Evolutionary conservation across 495 filamentous ascomycete genomes (phyloP).

Genomic region (Poronia punctata): DNA sequence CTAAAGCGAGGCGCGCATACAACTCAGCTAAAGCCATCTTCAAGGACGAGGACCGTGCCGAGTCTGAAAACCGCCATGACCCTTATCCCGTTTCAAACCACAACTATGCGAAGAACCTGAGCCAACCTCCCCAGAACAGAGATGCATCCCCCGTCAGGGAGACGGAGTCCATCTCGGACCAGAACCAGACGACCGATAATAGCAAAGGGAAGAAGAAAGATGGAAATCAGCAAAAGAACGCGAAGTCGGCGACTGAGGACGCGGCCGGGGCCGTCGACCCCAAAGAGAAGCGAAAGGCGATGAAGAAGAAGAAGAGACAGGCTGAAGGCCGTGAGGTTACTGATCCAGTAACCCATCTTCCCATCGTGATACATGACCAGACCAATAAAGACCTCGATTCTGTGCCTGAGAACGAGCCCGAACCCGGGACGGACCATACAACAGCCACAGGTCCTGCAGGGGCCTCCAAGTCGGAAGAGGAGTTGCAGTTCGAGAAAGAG

Average conservation of each 20-base stretch:
- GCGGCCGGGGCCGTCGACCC: conserved; percentile 41
- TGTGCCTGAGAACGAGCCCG: conserved; percentile 48
- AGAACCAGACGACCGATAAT: conserved; percentile 7
- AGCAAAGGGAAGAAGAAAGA: conserved; percentile 7
- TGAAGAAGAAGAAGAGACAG: conserved; percentile 50
- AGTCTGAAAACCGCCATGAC: conserved; percentile 20
- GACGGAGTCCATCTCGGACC: conserved; percentile 2
- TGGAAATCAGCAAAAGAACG: conserved; percentile 9
- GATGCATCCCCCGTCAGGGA: conserved; percentile 44
- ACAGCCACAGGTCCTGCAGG: conserved; percentile 42
- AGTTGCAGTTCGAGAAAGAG: conserved; percentile 40
- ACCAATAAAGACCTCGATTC: conserved; percentile 51
- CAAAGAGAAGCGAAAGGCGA: conserved; percentile 50
- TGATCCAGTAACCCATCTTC: conserved; percentile 64
- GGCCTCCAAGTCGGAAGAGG: conserved; percentile 37
- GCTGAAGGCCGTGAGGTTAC: conserved; percentile 57
- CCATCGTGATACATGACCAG: conserved; percentile 56
- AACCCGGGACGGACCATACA: conserved; percentile 32
- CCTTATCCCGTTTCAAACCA: conserved; percentile 37
- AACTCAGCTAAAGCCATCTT: conserved; percentile 36
- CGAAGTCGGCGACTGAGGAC: conserved; percentile 48
- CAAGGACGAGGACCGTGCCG: conserved; percentile 30
- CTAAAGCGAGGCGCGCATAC: conserved; percentile 29
- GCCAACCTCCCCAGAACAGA: conserved; percentile 46
- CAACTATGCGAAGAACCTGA: conserved; percentile 13